These are phyloP conservation scores for Pleurotus pulmonarius DNA, from an alignment of 768 basidiomycete species.

Conservation along the genomic window DNA sequence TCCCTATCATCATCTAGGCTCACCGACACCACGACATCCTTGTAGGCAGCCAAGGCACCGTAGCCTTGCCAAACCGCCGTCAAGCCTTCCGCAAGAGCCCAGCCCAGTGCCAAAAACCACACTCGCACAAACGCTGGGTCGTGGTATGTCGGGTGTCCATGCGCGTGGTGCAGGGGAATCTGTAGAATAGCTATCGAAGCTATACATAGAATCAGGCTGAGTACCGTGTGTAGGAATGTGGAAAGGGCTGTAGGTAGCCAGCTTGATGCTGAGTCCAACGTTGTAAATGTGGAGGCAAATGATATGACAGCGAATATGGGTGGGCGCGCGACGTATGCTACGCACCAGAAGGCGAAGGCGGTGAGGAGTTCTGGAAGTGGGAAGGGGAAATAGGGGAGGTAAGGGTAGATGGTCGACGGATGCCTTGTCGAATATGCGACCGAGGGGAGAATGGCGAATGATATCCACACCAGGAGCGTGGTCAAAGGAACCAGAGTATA, in stretches of 20 bases:
- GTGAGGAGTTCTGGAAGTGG: conserved; percentile 65
- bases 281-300: conserved; percentile 19
- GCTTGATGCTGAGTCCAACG: background rate
- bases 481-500: conserved; percentile 61
- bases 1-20: conserved; percentile 20
- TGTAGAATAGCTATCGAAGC: conserved; percentile 41
- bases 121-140: conserved; percentile 59
- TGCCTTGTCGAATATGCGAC: conserved; percentile 40
- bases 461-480: conserved; percentile 41
- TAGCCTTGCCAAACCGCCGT: conserved; percentile 71
- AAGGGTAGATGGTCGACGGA: conserved; percentile 29
- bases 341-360: conserved; percentile 57
- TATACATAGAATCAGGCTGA: conserved; percentile 43
- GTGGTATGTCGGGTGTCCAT: conserved; percentile 46
- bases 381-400: conserved; percentile 48
- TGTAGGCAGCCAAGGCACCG: conserved; percentile 60
- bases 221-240: conserved; percentile 30
- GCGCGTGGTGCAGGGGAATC: conserved; percentile 33
- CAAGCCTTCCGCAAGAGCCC: conserved; percentile 66
- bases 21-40: conserved; percentile 57
- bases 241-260: background rate
- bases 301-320: conserved; percentile 39
- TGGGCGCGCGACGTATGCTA: conserved; percentile 50
- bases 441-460: conserved; percentile 47
- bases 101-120: conserved; percentile 79